Percentiles rank a stretch among this genome's conserved stretches.
These are phyloP conservation scores for Hypoxylon sp. DNA, from an alignment of 2,329 filamentous ascomycete species.

Conservation along the genomic window DNA sequence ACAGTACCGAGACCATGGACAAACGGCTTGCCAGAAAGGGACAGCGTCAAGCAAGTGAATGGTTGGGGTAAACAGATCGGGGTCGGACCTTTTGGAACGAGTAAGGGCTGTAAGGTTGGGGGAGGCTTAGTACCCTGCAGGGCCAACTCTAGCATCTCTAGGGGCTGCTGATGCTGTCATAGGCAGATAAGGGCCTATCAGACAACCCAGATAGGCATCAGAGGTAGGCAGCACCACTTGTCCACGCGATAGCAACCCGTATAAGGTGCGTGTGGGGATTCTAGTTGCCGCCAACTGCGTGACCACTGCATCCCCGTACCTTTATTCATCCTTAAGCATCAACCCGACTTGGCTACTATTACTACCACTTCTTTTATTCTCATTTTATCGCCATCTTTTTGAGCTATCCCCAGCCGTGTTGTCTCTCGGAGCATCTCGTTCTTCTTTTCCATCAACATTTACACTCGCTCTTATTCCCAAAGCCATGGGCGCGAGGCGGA, in stretches of 20 bases:
- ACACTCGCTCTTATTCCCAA: not conserved
- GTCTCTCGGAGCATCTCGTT: conserved; percentile 1
- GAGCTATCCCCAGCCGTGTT: not conserved
- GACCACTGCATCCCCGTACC: conserved; percentile 20
- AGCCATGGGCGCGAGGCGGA: conserved; percentile 41
- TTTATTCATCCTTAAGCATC: conserved; percentile 22
- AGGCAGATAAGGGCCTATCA: not conserved
- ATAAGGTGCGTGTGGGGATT: conserved; percentile 27
- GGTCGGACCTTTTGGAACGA: conserved; percentile 15
- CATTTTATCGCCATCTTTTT: conserved; percentile 3
- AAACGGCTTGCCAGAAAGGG: conserved; percentile 3
- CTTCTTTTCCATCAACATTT: not conserved
- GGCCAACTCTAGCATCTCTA: conserved; percentile 18
- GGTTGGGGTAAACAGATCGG: conserved; percentile 21
- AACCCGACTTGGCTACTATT: conserved; percentile 7
- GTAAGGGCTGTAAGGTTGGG: not conserved
- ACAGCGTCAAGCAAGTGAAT: conserved; percentile 2
- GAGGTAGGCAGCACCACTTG: conserved; percentile 28
- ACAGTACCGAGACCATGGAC: not conserved
- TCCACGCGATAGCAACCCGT: conserved; percentile 31
- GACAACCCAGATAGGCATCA: not conserved
- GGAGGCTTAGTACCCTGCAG: conserved; percentile 8
- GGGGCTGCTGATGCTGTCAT: conserved; percentile 30
- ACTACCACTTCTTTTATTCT: conserved; percentile 18
- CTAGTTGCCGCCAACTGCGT: conserved; percentile 26